These are phyloP conservation scores for Aphanocladium album DNA, from an alignment of 2,329 filamentous ascomycete species.

Conservation along the genomic window DNA sequence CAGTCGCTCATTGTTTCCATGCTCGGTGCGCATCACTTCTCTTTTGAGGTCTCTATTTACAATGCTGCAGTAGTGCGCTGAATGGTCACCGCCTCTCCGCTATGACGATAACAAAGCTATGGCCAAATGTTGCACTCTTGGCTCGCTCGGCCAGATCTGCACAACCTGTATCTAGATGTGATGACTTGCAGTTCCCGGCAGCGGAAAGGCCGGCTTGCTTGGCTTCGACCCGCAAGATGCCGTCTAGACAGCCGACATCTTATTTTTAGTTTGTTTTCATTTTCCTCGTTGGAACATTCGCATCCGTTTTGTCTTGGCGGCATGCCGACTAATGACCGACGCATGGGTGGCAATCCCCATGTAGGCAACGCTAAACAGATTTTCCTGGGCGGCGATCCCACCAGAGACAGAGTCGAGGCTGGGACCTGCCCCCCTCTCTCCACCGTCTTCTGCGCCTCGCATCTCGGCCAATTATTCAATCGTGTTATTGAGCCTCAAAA, in stretches of 20 bases:
- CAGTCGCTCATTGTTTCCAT: not conserved
- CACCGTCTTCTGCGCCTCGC: not conserved
- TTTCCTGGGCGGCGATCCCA: not conserved
- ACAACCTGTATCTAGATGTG: too few species aligned
- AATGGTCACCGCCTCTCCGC: too few species aligned
- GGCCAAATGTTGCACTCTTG: too few species aligned
- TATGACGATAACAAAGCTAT: too few species aligned
- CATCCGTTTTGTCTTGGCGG: not conserved
- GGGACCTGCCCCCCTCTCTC: not conserved
- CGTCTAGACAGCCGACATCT: not conserved
- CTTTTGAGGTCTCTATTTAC: too few species aligned
- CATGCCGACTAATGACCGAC: not conserved
- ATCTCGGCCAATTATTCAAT: not conserved
- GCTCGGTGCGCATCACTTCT: too few species aligned
- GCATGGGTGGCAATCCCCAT: too few species aligned
- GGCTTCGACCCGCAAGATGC: not conserved
- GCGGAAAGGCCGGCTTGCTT: not conserved
- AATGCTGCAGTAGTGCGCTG: too few species aligned
- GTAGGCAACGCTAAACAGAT: not conserved
- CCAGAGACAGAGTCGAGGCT: not conserved
- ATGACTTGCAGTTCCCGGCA: too few species aligned
- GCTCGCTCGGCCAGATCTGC: too few species aligned
- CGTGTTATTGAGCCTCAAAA: not conserved
- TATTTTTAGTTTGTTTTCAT: not conserved
- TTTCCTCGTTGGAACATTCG: not conserved